phyloP scores from a whole-genome alignment of 495 filamentous ascomycete species.

The Apodospora peruviana region DNA sequence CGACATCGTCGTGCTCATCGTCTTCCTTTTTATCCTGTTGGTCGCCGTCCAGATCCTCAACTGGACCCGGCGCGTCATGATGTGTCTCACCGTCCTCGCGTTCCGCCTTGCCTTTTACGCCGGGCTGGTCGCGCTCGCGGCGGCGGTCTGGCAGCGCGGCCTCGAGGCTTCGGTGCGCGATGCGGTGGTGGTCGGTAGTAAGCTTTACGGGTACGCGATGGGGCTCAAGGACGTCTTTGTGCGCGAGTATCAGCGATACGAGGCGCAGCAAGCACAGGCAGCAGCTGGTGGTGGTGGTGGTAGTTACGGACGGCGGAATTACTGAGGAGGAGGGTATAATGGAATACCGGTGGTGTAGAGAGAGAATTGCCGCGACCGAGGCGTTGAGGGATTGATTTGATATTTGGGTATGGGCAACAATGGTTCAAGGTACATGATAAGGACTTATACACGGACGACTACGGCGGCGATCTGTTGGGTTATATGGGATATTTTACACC shows the following conservation, averaged over 20 bases:
- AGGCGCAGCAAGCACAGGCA: conserved; percentile 24
- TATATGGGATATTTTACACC: too few relatives aligned
- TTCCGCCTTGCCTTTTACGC: conserved; percentile 57
- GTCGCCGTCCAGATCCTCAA: conserved; percentile 62
- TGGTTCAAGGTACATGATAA: too few relatives aligned
- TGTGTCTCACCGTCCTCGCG: conserved; percentile 66
- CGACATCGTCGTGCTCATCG: conserved; percentile 54
- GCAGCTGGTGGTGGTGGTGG: background rate
- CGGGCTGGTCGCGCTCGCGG: conserved; percentile 38
- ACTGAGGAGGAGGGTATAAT: background rate
- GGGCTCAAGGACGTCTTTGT: conserved; percentile 53
- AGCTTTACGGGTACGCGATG: conserved; percentile 41
- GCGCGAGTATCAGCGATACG: conserved; percentile 46
- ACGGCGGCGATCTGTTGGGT: too few relatives aligned
- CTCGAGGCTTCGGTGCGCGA: conserved; percentile 56
- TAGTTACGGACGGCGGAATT: background rate
- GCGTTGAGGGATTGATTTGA: too few relatives aligned
- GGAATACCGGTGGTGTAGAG: background rate
- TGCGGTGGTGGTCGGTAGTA: conserved; percentile 26
- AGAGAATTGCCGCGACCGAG: too few relatives aligned
- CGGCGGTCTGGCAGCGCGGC: conserved; percentile 59
- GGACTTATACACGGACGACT: too few relatives aligned
- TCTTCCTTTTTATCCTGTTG: conserved; percentile 49
- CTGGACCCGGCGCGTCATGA: conserved; percentile 58
- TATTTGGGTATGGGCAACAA: too few relatives aligned